These are phyloP conservation scores for Suillus alpinus DNA, from an alignment of 768 basidiomycete genomes.

Conservation along the genomic window DNA sequence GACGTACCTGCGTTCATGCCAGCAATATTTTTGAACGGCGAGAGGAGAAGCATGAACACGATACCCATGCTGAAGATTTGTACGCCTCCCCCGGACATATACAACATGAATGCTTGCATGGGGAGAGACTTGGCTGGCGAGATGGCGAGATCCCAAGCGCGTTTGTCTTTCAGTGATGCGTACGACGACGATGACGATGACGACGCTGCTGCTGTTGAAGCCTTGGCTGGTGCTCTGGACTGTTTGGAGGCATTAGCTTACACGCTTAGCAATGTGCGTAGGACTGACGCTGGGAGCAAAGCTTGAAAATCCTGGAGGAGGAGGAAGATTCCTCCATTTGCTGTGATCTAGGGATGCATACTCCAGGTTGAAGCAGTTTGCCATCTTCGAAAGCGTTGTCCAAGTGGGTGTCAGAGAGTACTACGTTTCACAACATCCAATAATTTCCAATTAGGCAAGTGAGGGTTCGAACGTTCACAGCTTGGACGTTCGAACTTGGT, in stretches of 20 bases:
- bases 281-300: slow-evolving; percentile 26
- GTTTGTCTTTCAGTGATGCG: slow-evolving; percentile 66
- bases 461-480: background rate
- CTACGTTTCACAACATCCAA: background rate
- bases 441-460: background rate
- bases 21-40: slow-evolving; percentile 81
- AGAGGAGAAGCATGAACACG: slow-evolving; percentile 86
- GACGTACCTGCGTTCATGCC: slow-evolving; percentile 73
- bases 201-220: slow-evolving; percentile 32
- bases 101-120: slow-evolving; percentile 98
- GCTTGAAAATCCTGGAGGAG: slow-evolving; percentile 67
- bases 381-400: background rate
- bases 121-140: slow-evolving; percentile 87
- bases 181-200: slow-evolving; percentile 57
- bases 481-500: too few species aligned
- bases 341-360: slow-evolving; percentile 30
- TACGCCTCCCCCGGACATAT: slow-evolving; percentile 95
- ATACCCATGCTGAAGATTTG: slow-evolving; percentile 98
- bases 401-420: background rate
- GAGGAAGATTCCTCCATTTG: slow-evolving; percentile 60
- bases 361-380: slow-evolving; percentile 22
- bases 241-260: slow-evolving; percentile 22
- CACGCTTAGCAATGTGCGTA: background rate
- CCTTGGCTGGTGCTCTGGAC: slow-evolving; percentile 41
- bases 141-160: slow-evolving; percentile 84